A percentile compares a stretch with the other conserved stretches of the same genome.
These are phyloP conservation scores for Psilocybe cyanescens DNA, from an alignment of 768 basidiomycete genomes.

Conservation along the genomic window DNA sequence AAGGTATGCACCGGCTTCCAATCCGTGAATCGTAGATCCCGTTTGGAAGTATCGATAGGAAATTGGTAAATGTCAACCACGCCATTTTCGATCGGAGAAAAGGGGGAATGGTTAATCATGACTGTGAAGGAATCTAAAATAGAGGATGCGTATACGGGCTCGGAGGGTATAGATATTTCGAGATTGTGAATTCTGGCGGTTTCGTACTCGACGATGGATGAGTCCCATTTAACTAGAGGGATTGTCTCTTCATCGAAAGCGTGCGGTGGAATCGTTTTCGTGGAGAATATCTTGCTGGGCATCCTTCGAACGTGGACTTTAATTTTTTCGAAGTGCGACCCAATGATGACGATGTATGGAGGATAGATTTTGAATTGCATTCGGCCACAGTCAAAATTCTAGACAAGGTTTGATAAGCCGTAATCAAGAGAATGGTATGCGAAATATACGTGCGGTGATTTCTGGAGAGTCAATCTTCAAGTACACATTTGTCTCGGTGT, in stretches of 20 bases:
- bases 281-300: constrained; percentile 18
- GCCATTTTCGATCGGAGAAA: constrained; percentile 17
- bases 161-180: constrained; percentile 22
- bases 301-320: constrained; percentile 26
- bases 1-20: constrained; percentile 24
- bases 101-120: constrained; percentile 18
- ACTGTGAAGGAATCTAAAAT: constrained; percentile 17
- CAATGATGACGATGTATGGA: constrained; percentile 19
- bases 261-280: background rate
- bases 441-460: constrained; percentile 14
- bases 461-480: constrained; percentile 16
- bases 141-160: constrained; percentile 18
- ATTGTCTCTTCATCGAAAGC: background rate
- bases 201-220: constrained; percentile 26
- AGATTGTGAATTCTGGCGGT: constrained; percentile 17
- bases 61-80: constrained; percentile 21
- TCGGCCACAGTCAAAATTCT: constrained; percentile 22
- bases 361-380: constrained; percentile 24
- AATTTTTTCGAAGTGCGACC: constrained; percentile 14
- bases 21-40: constrained; percentile 5
- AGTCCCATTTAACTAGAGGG: constrained; percentile 14
- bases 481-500: constrained; percentile 21
- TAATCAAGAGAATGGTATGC: background rate
- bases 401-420: background rate
- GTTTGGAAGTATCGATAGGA: constrained; percentile 18